Base-by-base conservation (phyloP, 2,329 filamentous ascomycete species). In the Akanthomyces dipterigenus region DNA sequence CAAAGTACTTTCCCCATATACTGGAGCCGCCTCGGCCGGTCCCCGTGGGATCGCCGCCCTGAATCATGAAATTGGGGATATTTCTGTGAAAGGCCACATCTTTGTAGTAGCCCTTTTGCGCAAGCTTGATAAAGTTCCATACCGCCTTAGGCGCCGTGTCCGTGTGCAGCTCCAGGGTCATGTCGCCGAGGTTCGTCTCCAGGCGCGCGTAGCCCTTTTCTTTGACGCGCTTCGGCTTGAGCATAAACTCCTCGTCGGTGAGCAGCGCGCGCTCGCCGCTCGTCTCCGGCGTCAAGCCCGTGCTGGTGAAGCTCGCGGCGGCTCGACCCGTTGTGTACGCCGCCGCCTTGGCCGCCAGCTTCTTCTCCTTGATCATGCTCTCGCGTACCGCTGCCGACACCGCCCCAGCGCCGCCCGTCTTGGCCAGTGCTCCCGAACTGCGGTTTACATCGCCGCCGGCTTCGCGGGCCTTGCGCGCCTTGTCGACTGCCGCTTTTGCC, bases 61-160 rank as follows among this genome's bases (percentile, higher is more conserved):
- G 95, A 43, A 99, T 90, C 95, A 99, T 99, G 72, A 99, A 99
- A 68, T 90, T 91, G 62, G 88, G 88, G 68, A 99, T 97, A 72
- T 96, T 97, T 64, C 95, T 87, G 74, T 99, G 95, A 71, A 99
- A 99, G 14, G 82, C 75, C 2, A 96, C 88, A 65, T 84, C 85
- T 56, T 85, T 86, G 77, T 98, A 99, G 75, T 96, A 97, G 1
- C 93, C 93, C 66, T 89, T 90, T 70, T 96, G 89, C 1, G 92
- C 86, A 5, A 99, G 79, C 61, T 89, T 87, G 57, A 96, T 85
- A 70, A 99, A 99, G 73, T 99, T 99, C 91, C 93, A 99, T 1
- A 98, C 95, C 0, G 95, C 92, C 67, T 89, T 90, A 1, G 95
- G 95, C 2, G 95, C 93, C 60, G 88, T 90, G 71, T 99, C 95